These are phyloP conservation scores for Naganishia albida DNA, from an alignment of 1,284 basidiomycete species.

Conservation along the genomic window DNA sequence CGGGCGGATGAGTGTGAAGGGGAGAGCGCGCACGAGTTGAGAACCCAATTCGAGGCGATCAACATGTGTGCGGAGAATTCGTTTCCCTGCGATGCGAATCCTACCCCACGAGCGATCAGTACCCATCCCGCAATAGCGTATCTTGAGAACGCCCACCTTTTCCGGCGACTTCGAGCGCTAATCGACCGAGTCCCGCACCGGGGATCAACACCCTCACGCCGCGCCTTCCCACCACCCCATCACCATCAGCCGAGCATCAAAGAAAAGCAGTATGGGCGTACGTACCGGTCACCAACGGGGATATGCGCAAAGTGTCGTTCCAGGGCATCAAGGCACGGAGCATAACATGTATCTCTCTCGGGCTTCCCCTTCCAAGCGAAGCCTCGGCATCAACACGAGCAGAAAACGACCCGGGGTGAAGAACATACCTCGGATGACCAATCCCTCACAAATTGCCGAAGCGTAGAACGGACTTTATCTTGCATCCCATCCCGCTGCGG, in stretches of 20 bases:
- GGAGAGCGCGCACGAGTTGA: conserved; percentile 64
- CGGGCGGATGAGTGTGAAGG: conserved; percentile 16
- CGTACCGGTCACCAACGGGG: conserved; percentile 61
- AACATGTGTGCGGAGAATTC: conserved; percentile 95
- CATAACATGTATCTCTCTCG: conserved; percentile 76
- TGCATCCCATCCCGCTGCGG: conserved; percentile 44
- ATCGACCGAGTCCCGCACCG: conserved; percentile 78
- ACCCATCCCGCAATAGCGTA: conserved; percentile 6
- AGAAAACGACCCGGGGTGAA: neutral
- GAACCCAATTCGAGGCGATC: conserved; percentile 74
- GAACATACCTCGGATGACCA: conserved; percentile 75
- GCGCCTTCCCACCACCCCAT: conserved; percentile 34
- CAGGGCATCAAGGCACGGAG: conserved; percentile 74
- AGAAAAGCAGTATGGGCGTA: neutral
- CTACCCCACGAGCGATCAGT: conserved; percentile 53
- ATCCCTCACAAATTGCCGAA: conserved; percentile 87
- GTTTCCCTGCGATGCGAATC: conserved; percentile 84
- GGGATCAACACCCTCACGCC: conserved; percentile 77
- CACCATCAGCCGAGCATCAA: conserved; percentile 8
- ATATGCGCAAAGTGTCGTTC: conserved; percentile 64
- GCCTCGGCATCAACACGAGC: conserved; percentile 1
- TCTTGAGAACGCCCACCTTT: conserved; percentile 59
- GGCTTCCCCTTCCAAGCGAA: conserved; percentile 61
- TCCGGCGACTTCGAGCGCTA: conserved; percentile 81
- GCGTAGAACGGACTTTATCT: conserved; percentile 79